These are phyloP conservation scores for Fragilaria radians DNA, from an alignment of 108 stramenopile genomes.

Conservation along the genomic window DNA sequence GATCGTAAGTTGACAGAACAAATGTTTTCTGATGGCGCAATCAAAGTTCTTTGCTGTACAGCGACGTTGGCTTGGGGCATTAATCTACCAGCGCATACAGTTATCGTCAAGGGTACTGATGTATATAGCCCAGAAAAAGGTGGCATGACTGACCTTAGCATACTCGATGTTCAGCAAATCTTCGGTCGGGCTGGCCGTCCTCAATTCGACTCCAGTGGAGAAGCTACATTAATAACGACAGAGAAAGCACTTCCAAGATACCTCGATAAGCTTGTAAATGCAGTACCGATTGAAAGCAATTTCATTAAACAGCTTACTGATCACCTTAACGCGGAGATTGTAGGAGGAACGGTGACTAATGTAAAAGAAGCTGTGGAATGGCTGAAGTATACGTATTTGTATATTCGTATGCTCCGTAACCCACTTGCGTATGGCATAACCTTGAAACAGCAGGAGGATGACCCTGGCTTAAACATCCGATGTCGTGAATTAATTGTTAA, in stretches of 20 bases:
- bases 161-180: slow-evolving; percentile 98
- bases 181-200: slow-evolving; percentile 98
- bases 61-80: slow-evolving; percentile 98
- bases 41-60: slow-evolving; percentile 95
- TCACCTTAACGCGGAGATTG: slow-evolving; percentile 98
- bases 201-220: slow-evolving; percentile 90
- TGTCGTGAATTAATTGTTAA: slow-evolving; percentile 67
- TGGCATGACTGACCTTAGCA: slow-evolving; percentile 86
- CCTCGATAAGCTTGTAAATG: slow-evolving; percentile 87
- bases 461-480: slow-evolving; percentile 58
- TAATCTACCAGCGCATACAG: slow-evolving; percentile 93
- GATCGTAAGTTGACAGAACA: slow-evolving; percentile 94
- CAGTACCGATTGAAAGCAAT: slow-evolving; percentile 91
- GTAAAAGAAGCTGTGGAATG: slow-evolving; percentile 87
- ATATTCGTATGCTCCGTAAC: slow-evolving; percentile 92
- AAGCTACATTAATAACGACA: slow-evolving; percentile 94
- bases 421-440: slow-evolving; percentile 93
- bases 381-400: slow-evolving; percentile 96
- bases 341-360: slow-evolving; percentile 91
- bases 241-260: slow-evolving; percentile 87
- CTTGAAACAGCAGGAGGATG: slow-evolving; percentile 59
- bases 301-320: slow-evolving; percentile 95
- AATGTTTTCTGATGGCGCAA: slow-evolving; percentile 93
- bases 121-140: slow-evolving; percentile 99
- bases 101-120: slow-evolving; percentile 98